Base-by-base conservation (phyloP, 371 early-diverging fungal species). In the Lichtheimia hyalospora region DNA sequence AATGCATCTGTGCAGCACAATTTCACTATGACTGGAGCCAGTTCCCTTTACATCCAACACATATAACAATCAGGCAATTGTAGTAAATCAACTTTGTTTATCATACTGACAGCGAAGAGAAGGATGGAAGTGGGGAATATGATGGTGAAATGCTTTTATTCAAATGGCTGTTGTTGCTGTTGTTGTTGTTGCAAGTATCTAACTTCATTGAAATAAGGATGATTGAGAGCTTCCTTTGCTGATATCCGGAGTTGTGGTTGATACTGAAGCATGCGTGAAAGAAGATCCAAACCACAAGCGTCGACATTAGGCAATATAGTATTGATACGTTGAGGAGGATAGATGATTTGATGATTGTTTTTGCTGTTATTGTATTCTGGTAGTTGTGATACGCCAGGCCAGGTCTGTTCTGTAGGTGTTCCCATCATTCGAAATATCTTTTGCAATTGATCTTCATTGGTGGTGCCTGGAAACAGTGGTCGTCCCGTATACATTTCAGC, bases 401-500 rank as follows among this genome's bases (percentile, higher is more conserved):
- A 90, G 4, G 91, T 90, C 52, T 84, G 75, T 68, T 92, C 93
- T 14, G 78, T 89, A 0, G 95, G 96, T 10, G 95, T 96, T 28
- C 96, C 96, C 79, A 95, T 80, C 28, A 92, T 71, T 48, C 90
- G 82, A 78, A 94, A 96, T 49, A 98, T 96, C 72, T 88, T 87
- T 58, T 85, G 62, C 34, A 98, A 77, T 71, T 98, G 96, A 75
- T 98, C 97, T 57, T 89, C 85, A 62, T 92, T 94, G 64, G 89
- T 92, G 42, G 90, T 91, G 44, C 99, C 99, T 14, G 98, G 94
- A 71, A 98, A 99, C 40, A 99, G 75, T 2, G 99, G 98, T 44
- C 92, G 72, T 1, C 99, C 97, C 4, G 91, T 81, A 61, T 84
- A 92, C 92, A 95, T 96, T 69, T 97, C 99, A 44, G 95, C 95